A percentile compares a stretch with the other conserved stretches of the same genome.
phyloP scores from a whole-genome alignment of 257 asterid genomes.

The Petunia axillaris region DNA sequence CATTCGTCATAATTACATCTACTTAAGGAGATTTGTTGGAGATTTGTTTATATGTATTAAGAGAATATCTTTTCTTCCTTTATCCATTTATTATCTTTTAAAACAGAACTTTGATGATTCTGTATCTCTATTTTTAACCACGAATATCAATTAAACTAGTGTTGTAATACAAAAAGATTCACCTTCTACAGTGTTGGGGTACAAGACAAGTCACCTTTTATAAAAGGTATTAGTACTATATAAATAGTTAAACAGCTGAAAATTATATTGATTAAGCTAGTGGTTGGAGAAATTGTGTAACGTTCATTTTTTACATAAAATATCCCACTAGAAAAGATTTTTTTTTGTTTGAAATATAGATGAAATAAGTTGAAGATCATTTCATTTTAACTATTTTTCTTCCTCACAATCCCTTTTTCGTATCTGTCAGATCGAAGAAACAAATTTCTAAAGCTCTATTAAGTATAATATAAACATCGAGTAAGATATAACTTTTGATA shows the following conservation, averaged over 20 bases:
- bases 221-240: too few species aligned
- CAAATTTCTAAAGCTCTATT: too few species aligned
- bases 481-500: too few species aligned
- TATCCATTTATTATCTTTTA: neutral
- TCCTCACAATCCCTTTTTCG: neutral
- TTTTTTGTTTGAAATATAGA: neutral
- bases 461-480: neutral
- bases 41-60: neutral
- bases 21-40: neutral
- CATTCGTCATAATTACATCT: too few species aligned
- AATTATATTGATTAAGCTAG: neutral
- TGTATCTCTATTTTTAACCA: neutral
- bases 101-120: neutral
- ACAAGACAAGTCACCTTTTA: neutral
- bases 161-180: too few species aligned
- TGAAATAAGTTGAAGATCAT: neutral
- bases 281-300: neutral
- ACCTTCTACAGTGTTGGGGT: too few species aligned
- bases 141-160: neutral
- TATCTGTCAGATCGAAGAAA: too few species aligned
- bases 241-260: neutral
- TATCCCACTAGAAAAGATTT: neutral
- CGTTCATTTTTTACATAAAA: neutral
- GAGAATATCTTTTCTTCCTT: neutral
- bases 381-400: too few species aligned